These are phyloP conservation scores for Noccaea caerulescens DNA, from an alignment of 345 rosid genomes.

Conservation along the genomic window DNA sequence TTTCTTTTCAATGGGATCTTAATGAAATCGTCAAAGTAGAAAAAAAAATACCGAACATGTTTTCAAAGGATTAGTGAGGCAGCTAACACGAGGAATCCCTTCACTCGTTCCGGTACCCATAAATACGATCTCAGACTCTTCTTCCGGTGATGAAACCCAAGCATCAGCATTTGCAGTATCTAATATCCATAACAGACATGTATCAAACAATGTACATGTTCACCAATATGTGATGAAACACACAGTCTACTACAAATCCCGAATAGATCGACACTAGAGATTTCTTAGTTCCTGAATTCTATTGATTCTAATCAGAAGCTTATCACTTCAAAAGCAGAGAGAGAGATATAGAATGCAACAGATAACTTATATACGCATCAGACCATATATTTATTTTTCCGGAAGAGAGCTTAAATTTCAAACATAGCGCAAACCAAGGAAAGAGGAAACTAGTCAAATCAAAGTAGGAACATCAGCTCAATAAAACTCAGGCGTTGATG, in stretches of 20 bases:
- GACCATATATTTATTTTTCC: too few species aligned
- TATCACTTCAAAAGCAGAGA: too few species aligned
- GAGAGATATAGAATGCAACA: too few species aligned
- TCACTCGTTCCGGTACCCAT: conserved; percentile 95
- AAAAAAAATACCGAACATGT: conserved; percentile 67
- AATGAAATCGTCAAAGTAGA: background rate
- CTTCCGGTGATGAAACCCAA: conserved; percentile 38
- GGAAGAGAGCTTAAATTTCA: too few species aligned
- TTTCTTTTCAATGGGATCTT: background rate
- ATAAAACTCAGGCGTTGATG: background rate
- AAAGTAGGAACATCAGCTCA: background rate
- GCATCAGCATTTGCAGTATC: conserved; percentile 48
- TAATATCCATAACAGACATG: conserved; percentile 31
- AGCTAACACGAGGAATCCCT: conserved; percentile 95
- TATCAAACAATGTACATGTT: conserved; percentile 8
- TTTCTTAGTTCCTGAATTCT: background rate
- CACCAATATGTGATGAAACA: background rate
- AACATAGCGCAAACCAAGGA: too few species aligned
- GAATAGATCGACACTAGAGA: background rate
- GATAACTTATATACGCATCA: too few species aligned
- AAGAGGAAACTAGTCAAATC: background rate
- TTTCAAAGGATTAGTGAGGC: conserved; percentile 78
- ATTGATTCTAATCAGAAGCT: too few species aligned
- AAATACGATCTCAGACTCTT: conserved; percentile 75
- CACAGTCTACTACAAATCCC: conserved; percentile 12